Base-by-base conservation (phyloP, 768 basidiomycete species). In the Amanita muscaria region DNA sequence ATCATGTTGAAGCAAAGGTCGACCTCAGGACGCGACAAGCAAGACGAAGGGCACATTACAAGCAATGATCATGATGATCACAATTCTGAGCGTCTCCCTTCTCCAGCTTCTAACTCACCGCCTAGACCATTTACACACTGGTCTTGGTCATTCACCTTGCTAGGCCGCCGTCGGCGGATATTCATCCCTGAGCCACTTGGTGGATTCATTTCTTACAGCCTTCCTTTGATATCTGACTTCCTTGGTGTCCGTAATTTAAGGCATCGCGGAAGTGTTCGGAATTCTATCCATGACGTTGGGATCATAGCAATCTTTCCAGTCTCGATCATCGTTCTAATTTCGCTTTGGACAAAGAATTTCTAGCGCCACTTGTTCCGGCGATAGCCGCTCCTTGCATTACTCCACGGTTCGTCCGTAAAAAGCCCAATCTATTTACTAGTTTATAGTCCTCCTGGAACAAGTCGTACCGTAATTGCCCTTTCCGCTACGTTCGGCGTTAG, bases 301-400 rank as follows among this genome's bases (percentile, higher is more conserved):
- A 66, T 70, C 50, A 57, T 74, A 39, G 69, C 72, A 5, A 36
- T 67, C 14, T 67, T 69, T 45, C 72, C 73, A 9, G 38, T 76
- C 8, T 55, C 53, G 34, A 46, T 67, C 14, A 72, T 75, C 51
- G 52, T 60, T n/a, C 12, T 64, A 18, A 58, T 69, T 36, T 65
- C 67, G 5, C 57, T 59, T 52, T 69, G 64, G 66, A 25, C 34
- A 32, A 22, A 18, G 18, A 30, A 31, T 37, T 40, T 31, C 21
- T 47, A 22, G 40, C 15, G 14, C 38, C 32, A 29, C n/a, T n/a
- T n/a, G n/a, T 6, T 12, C 27, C 27, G 27, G 27, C 12, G 6
- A 29, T 29, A 6, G 27, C 27, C 27, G 27, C 27, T 29, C 12
- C 27, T 29, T 29, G n/a, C 27, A 29, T 12, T 19, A 42, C 9